These are phyloP conservation scores for Xylaria sp. DNA, from an alignment of 2,329 filamentous ascomycete species.

Conservation along the genomic window DNA sequence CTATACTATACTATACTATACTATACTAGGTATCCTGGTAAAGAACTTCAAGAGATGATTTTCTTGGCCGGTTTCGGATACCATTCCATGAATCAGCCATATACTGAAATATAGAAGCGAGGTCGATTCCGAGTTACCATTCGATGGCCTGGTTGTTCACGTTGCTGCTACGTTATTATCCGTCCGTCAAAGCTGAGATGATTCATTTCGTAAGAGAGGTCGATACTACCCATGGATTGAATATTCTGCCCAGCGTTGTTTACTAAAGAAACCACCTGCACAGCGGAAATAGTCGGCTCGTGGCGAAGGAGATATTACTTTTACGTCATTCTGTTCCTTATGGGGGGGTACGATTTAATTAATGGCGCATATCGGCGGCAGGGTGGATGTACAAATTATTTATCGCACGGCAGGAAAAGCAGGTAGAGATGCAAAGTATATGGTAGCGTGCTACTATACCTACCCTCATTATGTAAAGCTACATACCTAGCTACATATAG, in stretches of 20 bases:
- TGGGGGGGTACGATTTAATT: background rate
- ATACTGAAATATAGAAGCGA: background rate
- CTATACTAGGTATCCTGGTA: no score
- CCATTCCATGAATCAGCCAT: background rate
- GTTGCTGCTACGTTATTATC: no score
- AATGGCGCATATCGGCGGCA: slow-evolving; percentile 22
- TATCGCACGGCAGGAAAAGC: background rate
- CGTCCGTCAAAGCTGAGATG: background rate
- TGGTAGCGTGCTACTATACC: background rate
- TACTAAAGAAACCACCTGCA: background rate
- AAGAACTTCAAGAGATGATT: slow-evolving; percentile 3
- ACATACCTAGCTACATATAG: no score
- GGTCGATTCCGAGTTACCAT: background rate
- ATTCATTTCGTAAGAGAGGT: background rate
- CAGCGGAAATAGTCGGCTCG: slow-evolving; percentile 7
- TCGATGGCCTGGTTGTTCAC: background rate
- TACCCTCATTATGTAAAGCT: no score
- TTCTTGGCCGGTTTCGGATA: slow-evolving; percentile 25
- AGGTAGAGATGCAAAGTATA: background rate
- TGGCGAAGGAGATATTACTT: background rate
- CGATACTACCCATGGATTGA: background rate
- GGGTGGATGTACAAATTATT: background rate
- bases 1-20: no score
- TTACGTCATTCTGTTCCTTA: slow-evolving; percentile 18
- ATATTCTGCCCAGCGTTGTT: background rate